Evolutionary conservation across 2,329 filamentous ascomycete genomes (phyloP), one percentile per base, ranked within the genome.

Genomic region (Pseudocercospora eumusae): DNA sequence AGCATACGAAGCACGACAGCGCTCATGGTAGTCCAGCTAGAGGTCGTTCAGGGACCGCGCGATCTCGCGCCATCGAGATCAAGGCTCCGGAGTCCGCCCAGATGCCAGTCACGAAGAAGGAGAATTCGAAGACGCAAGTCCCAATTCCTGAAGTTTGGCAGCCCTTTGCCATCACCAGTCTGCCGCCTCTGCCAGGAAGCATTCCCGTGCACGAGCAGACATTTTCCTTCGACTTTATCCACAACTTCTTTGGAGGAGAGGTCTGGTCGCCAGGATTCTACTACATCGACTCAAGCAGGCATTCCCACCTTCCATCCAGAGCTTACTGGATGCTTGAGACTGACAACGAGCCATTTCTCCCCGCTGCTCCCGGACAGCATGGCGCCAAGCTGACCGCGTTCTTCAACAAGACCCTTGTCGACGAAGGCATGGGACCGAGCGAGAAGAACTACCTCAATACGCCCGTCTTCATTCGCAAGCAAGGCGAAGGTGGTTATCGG

Each of bases 321-420:
- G 73, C 74, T 2, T 82, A 79, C 72, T 82, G 78, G 71, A 64
- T 77, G 15, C 69, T 81, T 15, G 74, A 80, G 28, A 59, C 64
- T 0, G 54, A 63, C 0, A 63, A 69, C 36, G 79, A 82, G 57
- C 79, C 79, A 1, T 80, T 76, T 66, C 69, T 79, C 4, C 80
- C 80, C 0, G 57, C 62, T 1, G n/a, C 53, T 0, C 76, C 79
- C 2, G 78, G 79, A 56, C 45, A 71, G 20, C 78, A 81, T 59
- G 80, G 80, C 28, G 79, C 79, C 4, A 81, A 81, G 63, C 68
- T 82, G 8, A 79, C 76, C 0, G 74, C 78, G 0, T 78, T 81
- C 72, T 79, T 79, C 75, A 80, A 80, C 66, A 64, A 70, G 7
- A 70, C 73, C 3, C 68, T 70, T 0, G 68, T 71, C n/a, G 66